Evolutionary conservation across 2,329 filamentous ascomycete genomes (phyloP), one percentile per base, ranked within the genome.

Genomic region (Clathrospora elynae): DNA sequence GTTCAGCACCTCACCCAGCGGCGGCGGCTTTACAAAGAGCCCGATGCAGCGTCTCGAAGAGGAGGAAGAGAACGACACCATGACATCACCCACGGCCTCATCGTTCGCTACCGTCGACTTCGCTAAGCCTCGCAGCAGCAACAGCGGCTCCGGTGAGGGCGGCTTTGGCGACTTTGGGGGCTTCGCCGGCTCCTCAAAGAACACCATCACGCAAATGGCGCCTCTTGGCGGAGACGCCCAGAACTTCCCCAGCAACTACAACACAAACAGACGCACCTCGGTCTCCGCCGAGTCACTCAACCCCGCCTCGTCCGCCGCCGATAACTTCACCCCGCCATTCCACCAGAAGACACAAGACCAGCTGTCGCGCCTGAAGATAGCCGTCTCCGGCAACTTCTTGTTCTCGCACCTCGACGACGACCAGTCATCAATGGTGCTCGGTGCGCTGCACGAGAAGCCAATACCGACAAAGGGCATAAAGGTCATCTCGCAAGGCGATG

Each of bases 271-370:
- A 53, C 88, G 93, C 61, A 96, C 91, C 25, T 97, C 93, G 3
- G 93, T 99, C 38, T 97, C 93, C 26, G 93, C 93, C 35, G 93
- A 99, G 73, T 96, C 92, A 2, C 79, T 97, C 64, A 95, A 96
- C 71, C 93, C 93, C 12, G 88, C 85, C 34, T 85, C 87, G 20
- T 86, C 90, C 47, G 83, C 83, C 43, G 86, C 89, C 61, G 90
- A 93, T 69, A 93, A 89, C 71, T 99, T 92, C 91, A 81, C 85
- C 19, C 90, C 93, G 6, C 93, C 93, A 2, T 82, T 82, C 60
- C 90, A 93, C 68, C 81, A 84, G 52, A 99, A 99, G 77, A 83
- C 87, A 0, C 65, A 78, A 1, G 90, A 96, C 10, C 93, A 97
- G 74, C 72, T 95, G 31, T 75, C 78, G 12, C 86, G 93, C 42